Evolutionary conservation across 352 stramenopile genomes (phyloP), one percentile per base, ranked within the genome.

Genomic region (Phytophthora sansomeana): DNA sequence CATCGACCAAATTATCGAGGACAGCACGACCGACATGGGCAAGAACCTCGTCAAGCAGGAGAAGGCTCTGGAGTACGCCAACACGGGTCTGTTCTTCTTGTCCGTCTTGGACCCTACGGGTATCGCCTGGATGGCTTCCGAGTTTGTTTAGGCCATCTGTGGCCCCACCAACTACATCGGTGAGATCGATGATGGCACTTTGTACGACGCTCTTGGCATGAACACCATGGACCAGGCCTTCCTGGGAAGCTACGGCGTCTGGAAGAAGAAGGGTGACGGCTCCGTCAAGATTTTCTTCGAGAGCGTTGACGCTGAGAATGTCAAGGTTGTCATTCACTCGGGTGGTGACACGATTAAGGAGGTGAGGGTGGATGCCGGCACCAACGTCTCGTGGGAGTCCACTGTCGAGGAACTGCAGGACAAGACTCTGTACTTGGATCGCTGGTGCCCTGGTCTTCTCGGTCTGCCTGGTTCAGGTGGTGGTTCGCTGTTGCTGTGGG

Each of bases 111-210:
- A 89, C 38, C 74, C 76, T 0, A 89, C 72, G 6, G 75, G 78
- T 47, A 69, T 89, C 52, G 76, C 74, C 11, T 72, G 55, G 46
- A 75, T 89, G 67, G 70, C 71, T 0, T 77, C 72, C 28, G 73
- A 84, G 60, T 89, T 80, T 29, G 66, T 87, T 3, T 75, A 89
- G 66, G 74, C 80, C 28, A 86, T 86, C 29, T 89, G 80, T 69
- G 75, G 77, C 2, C 80, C 80, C 0, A 83, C 69, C 4, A 59
- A 70, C 9, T 77, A 74, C 47, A 36, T 85, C 3, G 75, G 78
- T 16, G 73, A 86, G 46, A 81, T 89, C 30, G 80, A 89, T 24
- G 76, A 83, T 21, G 80, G 80, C 3, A 57, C 46, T 5, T 46
- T 80, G 9, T 67, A 78, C 26, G 55, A 80, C 7, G 78, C 80